Base-by-base conservation (phyloP, 1,284 basidiomycete genomes). In the Ustilago curta region DNA sequence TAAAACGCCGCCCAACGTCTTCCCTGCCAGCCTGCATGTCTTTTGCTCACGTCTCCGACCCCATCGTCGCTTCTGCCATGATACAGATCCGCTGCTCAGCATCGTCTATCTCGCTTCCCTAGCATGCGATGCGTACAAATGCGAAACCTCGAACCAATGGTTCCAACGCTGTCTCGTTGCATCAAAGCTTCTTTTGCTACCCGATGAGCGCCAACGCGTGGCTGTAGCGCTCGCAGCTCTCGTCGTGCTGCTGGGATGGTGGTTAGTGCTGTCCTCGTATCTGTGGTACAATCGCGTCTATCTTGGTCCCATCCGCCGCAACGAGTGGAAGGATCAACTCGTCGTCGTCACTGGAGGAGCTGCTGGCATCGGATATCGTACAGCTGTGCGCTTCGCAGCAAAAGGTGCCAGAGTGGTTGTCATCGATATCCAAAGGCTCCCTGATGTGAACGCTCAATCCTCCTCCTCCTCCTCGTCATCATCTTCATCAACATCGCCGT, bases 331-430 rank as follows among this genome's bases (percentile, higher is more conserved):
- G 25, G 35, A 68, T 12, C 43, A 82, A 56, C 67, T 77, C 11
- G 65, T 79, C 27, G 60, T 83, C 43, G 73, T 83, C 44, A 81
- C 80, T 1, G 81, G 81, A 6, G 94, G 95, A 31, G 88, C 93
- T 3, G 93, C 92, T 16, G 96, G 95, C 5, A 88, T 98, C 25
- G 96, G 96, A 21, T 91, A 92, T 76, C 86, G 93, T 3, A 88
- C 97, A 8, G 93, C 93, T 5, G 91, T 92, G 72, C 93, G 92
- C 0, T 88, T 97, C 21, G 91, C 93, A 2, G 88, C 90, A 50
- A 89, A 91, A 45, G 92, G 91, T 68, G 92, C 93, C 18, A 90
- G 87, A 5, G 94, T 97, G 1, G 90, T 93, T 14, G 92, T 95
- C 12, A 89, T 97, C 11, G 94, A 97, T 83, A 63, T 62, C 5